Evolutionary conservation across 73 alveolate genomes (phyloP).

Genomic region (Paramecium octaurelia): DNA sequence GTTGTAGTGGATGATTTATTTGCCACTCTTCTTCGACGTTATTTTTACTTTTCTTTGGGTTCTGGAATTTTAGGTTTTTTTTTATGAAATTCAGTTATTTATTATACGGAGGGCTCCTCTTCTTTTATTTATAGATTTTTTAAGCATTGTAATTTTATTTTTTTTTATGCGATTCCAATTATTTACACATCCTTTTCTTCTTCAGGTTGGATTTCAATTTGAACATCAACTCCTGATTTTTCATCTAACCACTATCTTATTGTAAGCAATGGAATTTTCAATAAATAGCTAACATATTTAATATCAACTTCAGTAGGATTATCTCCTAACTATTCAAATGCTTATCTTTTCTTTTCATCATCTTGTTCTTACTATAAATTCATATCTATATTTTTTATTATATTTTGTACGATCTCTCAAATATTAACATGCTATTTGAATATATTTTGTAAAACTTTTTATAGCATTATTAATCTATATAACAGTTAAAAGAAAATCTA

Average conservation of each 20-base stretch:
- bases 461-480: background rate
- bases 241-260: background rate
- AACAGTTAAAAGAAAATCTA: background rate
- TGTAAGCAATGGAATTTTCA: background rate
- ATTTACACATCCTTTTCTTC: background rate
- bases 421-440: background rate
- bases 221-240: background rate
- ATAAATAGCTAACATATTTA: background rate
- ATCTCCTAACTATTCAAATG: background rate
- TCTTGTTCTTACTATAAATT: background rate
- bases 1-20: background rate
- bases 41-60: background rate
- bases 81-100: background rate
- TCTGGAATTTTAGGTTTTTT: background rate
- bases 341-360: background rate
- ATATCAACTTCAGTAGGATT: constrained; percentile 1
- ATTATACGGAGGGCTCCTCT: background rate
- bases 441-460: background rate
- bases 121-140: background rate
- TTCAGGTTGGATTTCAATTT: background rate
- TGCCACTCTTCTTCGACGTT: background rate
- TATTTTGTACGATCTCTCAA: background rate
- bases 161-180: background rate
- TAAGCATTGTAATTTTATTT: background rate
- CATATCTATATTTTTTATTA: background rate